Conservation (phyloP, 202 grass and related monocot species). For the Carex sylvatica region DNA sequence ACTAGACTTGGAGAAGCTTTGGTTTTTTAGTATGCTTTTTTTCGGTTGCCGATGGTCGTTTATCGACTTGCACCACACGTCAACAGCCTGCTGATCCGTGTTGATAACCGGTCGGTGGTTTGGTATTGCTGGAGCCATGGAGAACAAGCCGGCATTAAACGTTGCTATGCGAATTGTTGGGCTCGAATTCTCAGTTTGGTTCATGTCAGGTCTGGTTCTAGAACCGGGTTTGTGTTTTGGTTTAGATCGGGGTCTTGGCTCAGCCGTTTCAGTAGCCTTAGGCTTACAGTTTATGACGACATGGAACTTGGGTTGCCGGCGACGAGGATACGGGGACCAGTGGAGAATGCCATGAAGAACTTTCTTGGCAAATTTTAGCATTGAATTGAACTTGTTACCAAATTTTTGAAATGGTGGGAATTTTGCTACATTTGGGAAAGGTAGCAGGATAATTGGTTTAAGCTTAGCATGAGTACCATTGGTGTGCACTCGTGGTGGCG, state of each 20-base stretch:
- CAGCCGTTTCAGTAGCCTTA: neutral
- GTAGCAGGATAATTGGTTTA: slow-evolving; percentile 25
- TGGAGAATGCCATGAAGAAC: slow-evolving; percentile 5
- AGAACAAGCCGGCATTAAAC: slow-evolving; percentile 97
- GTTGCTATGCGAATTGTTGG: slow-evolving; percentile 68
- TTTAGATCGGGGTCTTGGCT: neutral
- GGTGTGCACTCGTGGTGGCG: neutral
- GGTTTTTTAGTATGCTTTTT: slow-evolving; percentile 73
- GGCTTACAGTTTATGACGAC: slow-evolving; percentile 10
- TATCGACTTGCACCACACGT: slow-evolving; percentile 15
- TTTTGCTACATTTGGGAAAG: slow-evolving; percentile 16
- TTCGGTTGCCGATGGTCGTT: slow-evolving; percentile 39
- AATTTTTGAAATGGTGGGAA: slow-evolving; percentile 5
- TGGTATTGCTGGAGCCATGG: slow-evolving; percentile 58
- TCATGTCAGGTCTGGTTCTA: slow-evolving; percentile 5
- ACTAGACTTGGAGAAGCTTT: slow-evolving; percentile 51
- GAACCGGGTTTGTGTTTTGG: neutral
- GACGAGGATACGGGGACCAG: neutral
- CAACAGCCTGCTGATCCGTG: slow-evolving; percentile 28
- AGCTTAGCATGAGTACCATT: slow-evolving; percentile 23
- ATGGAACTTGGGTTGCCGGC: slow-evolving; percentile 5
- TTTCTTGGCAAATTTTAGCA: slow-evolving; percentile 24
- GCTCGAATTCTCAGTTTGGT: neutral
- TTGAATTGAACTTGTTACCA: slow-evolving; percentile 21
- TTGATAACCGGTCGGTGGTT: neutral